Conservation (phyloP, 192 early-diverging fungal species). For the Coemansia guatemalensis region DNA sequence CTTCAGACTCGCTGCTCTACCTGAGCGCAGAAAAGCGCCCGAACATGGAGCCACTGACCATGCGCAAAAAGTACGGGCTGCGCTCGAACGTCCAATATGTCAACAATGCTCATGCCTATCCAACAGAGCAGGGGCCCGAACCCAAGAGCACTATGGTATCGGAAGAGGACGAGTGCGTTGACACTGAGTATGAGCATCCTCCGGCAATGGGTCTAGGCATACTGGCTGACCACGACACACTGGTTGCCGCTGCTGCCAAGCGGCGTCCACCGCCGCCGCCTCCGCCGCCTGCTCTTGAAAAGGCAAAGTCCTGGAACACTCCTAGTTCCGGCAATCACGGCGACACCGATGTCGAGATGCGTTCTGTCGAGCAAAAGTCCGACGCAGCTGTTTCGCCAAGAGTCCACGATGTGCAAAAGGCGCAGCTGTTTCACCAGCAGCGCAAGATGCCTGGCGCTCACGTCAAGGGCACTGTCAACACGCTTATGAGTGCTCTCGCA, state of each 20-base stretch:
- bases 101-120: slow-evolving; percentile 17
- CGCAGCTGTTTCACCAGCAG: slow-evolving; percentile 43
- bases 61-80: slow-evolving; percentile 54
- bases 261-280: slow-evolving; percentile 14
- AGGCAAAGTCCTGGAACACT: slow-evolving; percentile 27
- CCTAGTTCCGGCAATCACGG: not conserved
- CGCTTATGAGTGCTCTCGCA: slow-evolving; percentile 45
- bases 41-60: slow-evolving; percentile 44
- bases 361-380: slow-evolving; percentile 4
- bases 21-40: slow-evolving; percentile 52
- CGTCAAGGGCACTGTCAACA: slow-evolving; percentile 43
- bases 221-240: slow-evolving; percentile 8
- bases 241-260: slow-evolving; percentile 12
- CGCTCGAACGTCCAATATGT: slow-evolving; percentile 49
- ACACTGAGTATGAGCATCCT: not conserved
- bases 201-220: slow-evolving; percentile 15
- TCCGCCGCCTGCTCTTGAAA: slow-evolving; percentile 22
- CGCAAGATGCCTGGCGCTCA: slow-evolving; percentile 13
- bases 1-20: slow-evolving; percentile 49
- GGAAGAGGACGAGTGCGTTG: not conserved
- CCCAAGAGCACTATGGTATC: slow-evolving; percentile 14
- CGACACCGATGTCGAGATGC: slow-evolving; percentile 21
- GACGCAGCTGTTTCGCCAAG: slow-evolving; percentile 11
- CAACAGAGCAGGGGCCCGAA: slow-evolving; percentile 32
- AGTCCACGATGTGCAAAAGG: slow-evolving; percentile 19